Base-by-base conservation (phyloP, 768 basidiomycete species). In the Boletus subparvulus region DNA sequence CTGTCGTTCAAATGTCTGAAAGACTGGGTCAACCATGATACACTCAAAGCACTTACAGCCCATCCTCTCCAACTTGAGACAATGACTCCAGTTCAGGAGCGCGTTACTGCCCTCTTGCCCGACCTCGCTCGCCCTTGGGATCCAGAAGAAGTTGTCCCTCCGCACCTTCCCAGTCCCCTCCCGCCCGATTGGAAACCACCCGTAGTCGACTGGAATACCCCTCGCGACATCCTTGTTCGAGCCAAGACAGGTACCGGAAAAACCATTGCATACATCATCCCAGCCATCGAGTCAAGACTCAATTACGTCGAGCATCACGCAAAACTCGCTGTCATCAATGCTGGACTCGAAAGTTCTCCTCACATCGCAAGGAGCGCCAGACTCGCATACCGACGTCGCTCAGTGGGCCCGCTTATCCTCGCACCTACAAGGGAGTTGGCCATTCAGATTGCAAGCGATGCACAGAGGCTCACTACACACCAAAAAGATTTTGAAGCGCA, bases 181-280 rank as follows among this genome's bases (percentile, higher is more conserved):
- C 24, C 48, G 16, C 39, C 42, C n/a, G 17, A 41, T 10, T 49
- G 37, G 47, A 43, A 48, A n/a, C 48, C 51, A 21, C 45, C 55
- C 9, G 19, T 14, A 2, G 6, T 58, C 14, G 51, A 65, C 37
- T 39, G 61, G 12, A 55, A 55, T 10, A 40, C 59, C 9, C 56
- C 69, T 11, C 82, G 87, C 6, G 94, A 98, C 69, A 71, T 95
- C 24, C 78, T 96, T 44, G 92, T 95, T 54, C 87, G 91, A 68
- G 90, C 93, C 6, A 89, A 86, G 69, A 93, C 93, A 0, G 92
- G 93, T 30, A 93, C 92, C 0, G 93, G 92, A 33, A 96, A 95
- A 74, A 95, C 92, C 0, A 74, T 94, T 35, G 92, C 85, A 0
- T 96, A 94, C 77, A 83, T 97, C 52, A 79, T 96, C 19, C 92